phyloP scores from a whole-genome alignment of 257 asterid genomes.

The Verbascum thapsus region DNA sequence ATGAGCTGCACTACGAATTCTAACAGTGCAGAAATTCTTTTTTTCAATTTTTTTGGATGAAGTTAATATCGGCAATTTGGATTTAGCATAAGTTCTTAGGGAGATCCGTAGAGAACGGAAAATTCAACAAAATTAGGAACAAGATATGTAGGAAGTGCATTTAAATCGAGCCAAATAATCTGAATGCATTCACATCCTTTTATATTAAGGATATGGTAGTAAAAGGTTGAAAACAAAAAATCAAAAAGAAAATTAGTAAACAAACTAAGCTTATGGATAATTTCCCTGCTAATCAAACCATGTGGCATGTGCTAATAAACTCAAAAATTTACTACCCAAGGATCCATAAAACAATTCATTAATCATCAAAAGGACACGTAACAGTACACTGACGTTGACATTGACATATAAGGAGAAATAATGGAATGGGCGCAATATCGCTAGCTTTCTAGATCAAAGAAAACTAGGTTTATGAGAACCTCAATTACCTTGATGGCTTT shows the following conservation, averaged over 20 bases:
- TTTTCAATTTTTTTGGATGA: neutral
- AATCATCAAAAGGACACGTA: neutral
- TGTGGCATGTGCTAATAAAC: slow-evolving; percentile 13
- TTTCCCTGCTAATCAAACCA: slow-evolving; percentile 6
- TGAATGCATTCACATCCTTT: neutral
- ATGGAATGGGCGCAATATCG: slow-evolving; percentile 5
- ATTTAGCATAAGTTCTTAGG: neutral
- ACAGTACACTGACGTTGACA: slow-evolving; percentile 11
- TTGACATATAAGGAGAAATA: slow-evolving; percentile 1
- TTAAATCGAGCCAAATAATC: neutral
- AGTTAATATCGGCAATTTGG: neutral
- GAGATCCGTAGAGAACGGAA: slow-evolving; percentile 12
- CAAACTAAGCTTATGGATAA: neutral
- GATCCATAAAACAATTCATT: slow-evolving; percentile 10
- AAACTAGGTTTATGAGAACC: neutral
- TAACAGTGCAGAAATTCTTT: neutral
- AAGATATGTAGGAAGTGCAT: slow-evolving; percentile 4
- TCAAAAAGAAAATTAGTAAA: slow-evolving; percentile 12
- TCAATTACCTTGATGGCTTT: slow-evolving; percentile 71
- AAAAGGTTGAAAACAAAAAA: slow-evolving; percentile 16
- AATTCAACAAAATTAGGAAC: neutral
- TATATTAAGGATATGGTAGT: neutral
- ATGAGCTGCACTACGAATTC: neutral
- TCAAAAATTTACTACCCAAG: slow-evolving; percentile 4
- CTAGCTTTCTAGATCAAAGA: slow-evolving; percentile 18